Base-by-base conservation (phyloP, 495 filamentous ascomycete genomes). In the Paragyromitra xinjiangensis region DNA sequence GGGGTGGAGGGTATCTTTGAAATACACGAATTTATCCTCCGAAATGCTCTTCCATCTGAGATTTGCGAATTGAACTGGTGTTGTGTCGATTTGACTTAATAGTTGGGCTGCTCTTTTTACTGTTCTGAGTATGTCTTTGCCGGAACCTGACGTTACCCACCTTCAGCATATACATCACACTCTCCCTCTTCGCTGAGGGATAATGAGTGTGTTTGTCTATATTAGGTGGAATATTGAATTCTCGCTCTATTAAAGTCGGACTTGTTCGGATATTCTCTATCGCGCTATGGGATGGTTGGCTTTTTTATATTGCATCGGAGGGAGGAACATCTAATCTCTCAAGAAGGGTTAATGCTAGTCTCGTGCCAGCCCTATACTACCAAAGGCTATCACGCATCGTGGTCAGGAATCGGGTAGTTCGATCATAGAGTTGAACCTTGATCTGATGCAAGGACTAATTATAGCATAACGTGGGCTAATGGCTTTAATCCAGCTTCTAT, bases 131-230 rank as follows among this genome's bases (percentile, higher is more conserved):
- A 19, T 12, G 14, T 39, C 29, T 39, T 37, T 37, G 16, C 12
- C 6, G 29, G 26, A 39, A 14, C 29, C 56, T 39, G 11, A n/a
- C 12, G 5, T 6, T 34, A 61, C 56, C 74, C 74, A 77, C 61
- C 61, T 77, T 77, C 40, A 77, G 74, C 74, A 77, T 77, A 77
- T 77, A 77, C 74, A 77, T 66, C 69, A 66, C 74, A 61, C 50
- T 26, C 74, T 59, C 69, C 61, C 50, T 58, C 44, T 48, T 50
- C 42, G 2, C 44, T 2, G 56, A 62, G 69, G 74, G 69, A 64
- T 55, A 77, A 77, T 77, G 74, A 34, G 61, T 65, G 69, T 77
- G 74, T 50, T 77, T 77, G 74, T 73, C 74, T 77, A 77, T 77
- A 77, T 77, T 77, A 77, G 69, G 69, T 77, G 74, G 74, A 73